phyloP scores from a whole-genome alignment of 2,329 filamentous ascomycete species.

The Pseudocercospora vitis region DNA sequence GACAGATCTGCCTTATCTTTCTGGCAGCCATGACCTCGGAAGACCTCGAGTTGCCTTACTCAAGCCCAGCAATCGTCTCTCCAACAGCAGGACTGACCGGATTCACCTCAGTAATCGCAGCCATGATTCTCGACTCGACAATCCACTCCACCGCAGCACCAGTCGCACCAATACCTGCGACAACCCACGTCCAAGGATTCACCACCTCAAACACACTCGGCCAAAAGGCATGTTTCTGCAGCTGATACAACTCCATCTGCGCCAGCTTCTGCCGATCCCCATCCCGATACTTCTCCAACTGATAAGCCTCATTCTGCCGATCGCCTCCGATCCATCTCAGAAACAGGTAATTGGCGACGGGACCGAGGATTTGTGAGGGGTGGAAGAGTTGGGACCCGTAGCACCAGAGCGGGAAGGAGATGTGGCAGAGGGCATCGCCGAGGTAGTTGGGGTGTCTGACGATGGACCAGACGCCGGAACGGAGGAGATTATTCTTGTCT shows the following conservation, averaged over 20 bases:
- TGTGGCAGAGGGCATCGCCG: conserved; percentile 59
- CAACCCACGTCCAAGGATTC: conserved; percentile 59
- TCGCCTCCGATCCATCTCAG: conserved; percentile 59
- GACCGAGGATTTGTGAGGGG: conserved; percentile 56
- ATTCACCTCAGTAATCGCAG: background rate
- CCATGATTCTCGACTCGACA: conserved; percentile 10
- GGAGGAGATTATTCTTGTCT: conserved; percentile 38
- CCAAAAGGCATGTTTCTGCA: conserved; percentile 62
- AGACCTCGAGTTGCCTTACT: conserved; percentile 2
- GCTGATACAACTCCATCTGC: conserved; percentile 54
- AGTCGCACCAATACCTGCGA: conserved; percentile 52
- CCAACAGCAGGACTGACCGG: too few relatives aligned
- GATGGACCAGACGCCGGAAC: conserved; percentile 62
- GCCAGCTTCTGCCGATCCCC: conserved; percentile 54
- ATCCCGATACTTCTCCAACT: conserved; percentile 54
- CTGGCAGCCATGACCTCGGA: background rate
- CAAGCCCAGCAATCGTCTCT: conserved; percentile 14
- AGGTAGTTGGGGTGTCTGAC: conserved; percentile 64
- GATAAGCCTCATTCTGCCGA: conserved; percentile 54
- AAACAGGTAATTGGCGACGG: conserved; percentile 59
- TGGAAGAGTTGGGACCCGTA: conserved; percentile 57
- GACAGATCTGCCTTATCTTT: background rate
- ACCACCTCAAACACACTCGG: conserved; percentile 50
- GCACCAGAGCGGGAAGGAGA: conserved; percentile 60
- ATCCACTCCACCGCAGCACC: conserved; percentile 39